Evolutionary conservation across 345 rosid species (phyloP), one percentile per base, ranked within the genome.

Genomic region (Lepidium africanum): DNA sequence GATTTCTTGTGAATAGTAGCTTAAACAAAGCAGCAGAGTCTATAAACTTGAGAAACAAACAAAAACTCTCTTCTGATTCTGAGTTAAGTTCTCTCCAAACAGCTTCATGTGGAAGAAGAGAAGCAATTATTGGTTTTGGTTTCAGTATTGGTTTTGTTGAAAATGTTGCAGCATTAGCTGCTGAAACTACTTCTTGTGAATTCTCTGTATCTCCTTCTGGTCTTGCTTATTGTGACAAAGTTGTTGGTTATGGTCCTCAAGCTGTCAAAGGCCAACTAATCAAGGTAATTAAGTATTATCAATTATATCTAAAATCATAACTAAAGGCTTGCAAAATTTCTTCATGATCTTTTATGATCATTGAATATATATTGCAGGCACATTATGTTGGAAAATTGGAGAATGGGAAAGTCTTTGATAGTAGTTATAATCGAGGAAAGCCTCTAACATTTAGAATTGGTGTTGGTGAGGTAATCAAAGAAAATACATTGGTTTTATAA

Each of bases 341-440:
- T n/a, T n/a, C n/a, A n/a, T n/a, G n/a, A n/a, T n/a, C n/a, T n/a
- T n/a, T n/a, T n/a, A n/a, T 43, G 32, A 38, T 36, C 25, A 6
- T 43, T 74, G 73, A 45, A 19, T 53, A 3, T 30, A 0, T 59
- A 6, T 10, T 43, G 46, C 71, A 92, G 92, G 90, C 96, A 51
- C 96, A 88, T 81, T 88, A 88, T 77, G 89, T 88, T 15, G 97
- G 98, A 70, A 92, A 81, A 75, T 57, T 92, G 79, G 91, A 85
- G 81, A 81, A 84, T 72, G 97, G 98, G 53, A 90, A 70, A 79
- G 79, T 92, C 10, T 92, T 92, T 38, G 97, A 92, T 58, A 92
- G 97, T 90, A 92, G 98, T 70, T 90, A 92, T 70, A 82, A 82
- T 45, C 79, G 97, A 3, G 97, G 97, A 33, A 88, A 88, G 80